Evolutionary conservation across 768 basidiomycete species (phyloP).

Genomic region (Tephrocybe rancida): DNA sequence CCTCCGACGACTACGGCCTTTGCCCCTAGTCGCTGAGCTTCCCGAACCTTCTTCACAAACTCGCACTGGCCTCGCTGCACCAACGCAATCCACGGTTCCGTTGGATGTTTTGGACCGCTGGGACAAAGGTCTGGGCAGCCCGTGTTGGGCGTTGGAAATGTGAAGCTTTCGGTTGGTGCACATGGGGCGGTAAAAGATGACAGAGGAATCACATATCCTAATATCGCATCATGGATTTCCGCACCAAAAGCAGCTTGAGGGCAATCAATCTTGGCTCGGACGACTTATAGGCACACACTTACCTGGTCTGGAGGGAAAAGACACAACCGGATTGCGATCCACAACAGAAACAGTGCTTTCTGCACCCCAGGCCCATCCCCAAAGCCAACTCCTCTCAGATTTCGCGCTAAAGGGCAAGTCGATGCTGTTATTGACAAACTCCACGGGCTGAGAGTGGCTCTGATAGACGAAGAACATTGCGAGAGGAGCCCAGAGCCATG

Average conservation of each 20-base stretch:
- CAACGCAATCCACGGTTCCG: conserved; percentile 87
- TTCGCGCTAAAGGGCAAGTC: conserved; percentile 35
- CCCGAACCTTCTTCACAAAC: conserved; percentile 86
- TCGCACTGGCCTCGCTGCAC: conserved; percentile 89
- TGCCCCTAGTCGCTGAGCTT: conserved; percentile 76
- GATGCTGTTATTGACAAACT: conserved; percentile 14
- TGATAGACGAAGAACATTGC: conserved; percentile 13
- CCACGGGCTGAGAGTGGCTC: conserved; percentile 29
- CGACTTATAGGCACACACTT: conserved; percentile 6
- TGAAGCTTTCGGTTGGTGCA: conserved; percentile 27
- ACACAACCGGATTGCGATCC: conserved; percentile 70
- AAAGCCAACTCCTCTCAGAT: conserved; percentile 57
- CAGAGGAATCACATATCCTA: conserved; percentile 74
- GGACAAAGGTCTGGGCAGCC: conserved; percentile 76
- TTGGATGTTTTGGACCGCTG: conserved; percentile 54
- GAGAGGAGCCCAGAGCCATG: conserved; percentile 30
- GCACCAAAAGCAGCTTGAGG: conserved; percentile 70
- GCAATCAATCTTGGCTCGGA: neutral
- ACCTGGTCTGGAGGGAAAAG: conserved; percentile 71
- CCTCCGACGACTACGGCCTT: conserved; percentile 93
- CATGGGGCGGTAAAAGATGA: conserved; percentile 67
- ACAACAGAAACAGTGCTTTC: conserved; percentile 76
- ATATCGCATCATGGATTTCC: conserved; percentile 65
- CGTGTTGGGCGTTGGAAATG: conserved; percentile 38
- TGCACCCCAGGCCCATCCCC: conserved; percentile 71